Evolutionary conservation across 2,329 filamentous ascomycete genomes (phyloP), one percentile per base, ranked within the genome.

Genomic region (Colletotrichum paranaense): DNA sequence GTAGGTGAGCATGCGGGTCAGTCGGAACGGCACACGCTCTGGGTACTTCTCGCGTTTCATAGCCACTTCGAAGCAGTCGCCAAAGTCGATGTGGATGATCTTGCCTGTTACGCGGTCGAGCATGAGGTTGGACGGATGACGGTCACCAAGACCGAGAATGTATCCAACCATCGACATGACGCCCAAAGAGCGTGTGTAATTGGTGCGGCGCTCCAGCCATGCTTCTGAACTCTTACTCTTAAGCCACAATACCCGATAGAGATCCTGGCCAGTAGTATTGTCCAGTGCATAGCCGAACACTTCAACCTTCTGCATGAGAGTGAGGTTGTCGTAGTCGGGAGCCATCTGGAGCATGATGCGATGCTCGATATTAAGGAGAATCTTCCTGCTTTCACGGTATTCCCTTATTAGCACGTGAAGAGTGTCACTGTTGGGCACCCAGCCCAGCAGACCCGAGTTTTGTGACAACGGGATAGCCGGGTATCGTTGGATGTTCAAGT

Each of bases 101-200:
- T 97, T 98, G 80, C 97, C 97, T 1, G 96, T 98, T 74, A 97
- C 92, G 52, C 95, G 93, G 82, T 99, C 97, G 53, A 99, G 92
- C 93, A 99, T 97, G 79, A 99, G 86, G 82, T 99, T 99, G 74
- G 95, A 98, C 49, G 97, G 97, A 84, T 99, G 97, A 60, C 97
- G 92, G 85, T 99, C 97, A 67, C 97, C 97, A 16, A 99, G 88
- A 73, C 97, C 97, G 26, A 99, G 91, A 76, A 99, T 98, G 83
- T 99, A 99, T 75, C 97, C 97, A n/a, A 98, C 97, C 95, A 99
- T 99, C n/a, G 95, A 98, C 97, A 99, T 99, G 79, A 99, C 97
- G 78, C 95, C 97, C 2, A 99, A 88, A 1, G 96, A 98, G 71
- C 97, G 93, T 22, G 97, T 99, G 85, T 99, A 99, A 81, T 98